Percentiles rank a stretch among this genome's conserved stretches.
Evolutionary conservation across 1,284 basidiomycete genomes (phyloP).

Genomic region (Hymenochaete sp.): DNA sequence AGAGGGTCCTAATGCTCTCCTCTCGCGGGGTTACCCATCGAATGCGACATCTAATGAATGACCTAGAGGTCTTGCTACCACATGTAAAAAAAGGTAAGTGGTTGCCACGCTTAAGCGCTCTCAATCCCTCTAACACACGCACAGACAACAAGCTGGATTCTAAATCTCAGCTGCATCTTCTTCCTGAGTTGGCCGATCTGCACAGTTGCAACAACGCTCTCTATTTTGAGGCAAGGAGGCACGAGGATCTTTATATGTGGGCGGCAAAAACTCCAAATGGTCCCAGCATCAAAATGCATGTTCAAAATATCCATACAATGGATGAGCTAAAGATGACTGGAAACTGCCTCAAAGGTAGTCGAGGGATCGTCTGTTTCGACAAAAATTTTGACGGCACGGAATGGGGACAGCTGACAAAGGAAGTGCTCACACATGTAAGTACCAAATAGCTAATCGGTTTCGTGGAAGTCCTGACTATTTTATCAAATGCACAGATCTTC

Average conservation of each 20-base stretch:
- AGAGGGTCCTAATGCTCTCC: slow-evolving; percentile 84
- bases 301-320: slow-evolving; percentile 99
- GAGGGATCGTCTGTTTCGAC: slow-evolving; percentile 92
- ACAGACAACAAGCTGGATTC: slow-evolving; percentile 94
- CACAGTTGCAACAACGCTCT: slow-evolving; percentile 98
- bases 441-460: not conserved
- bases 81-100: slow-evolving; percentile 91
- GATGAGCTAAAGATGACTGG: slow-evolving; percentile 99
- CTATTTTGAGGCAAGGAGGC: slow-evolving; percentile 94
- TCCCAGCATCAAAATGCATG: slow-evolving; percentile 94
- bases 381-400: slow-evolving; percentile 83
- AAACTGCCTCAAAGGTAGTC: slow-evolving; percentile 93
- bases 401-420: slow-evolving; percentile 87
- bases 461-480: not conserved
- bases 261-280: slow-evolving; percentile 96
- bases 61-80: slow-evolving; percentile 84
- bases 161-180: slow-evolving; percentile 87
- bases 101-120: not conserved
- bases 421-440: slow-evolving; percentile 92
- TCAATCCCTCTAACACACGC: not conserved
- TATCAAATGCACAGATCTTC: slow-evolving; percentile 62
- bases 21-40: slow-evolving; percentile 93
- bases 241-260: slow-evolving; percentile 97
- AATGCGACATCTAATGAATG: slow-evolving; percentile 96
- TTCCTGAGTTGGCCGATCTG: slow-evolving; percentile 96